Evolutionary conservation across 2,329 filamentous ascomycete species (phyloP).

Genomic region (Chalaropsis thielavioides): DNA sequence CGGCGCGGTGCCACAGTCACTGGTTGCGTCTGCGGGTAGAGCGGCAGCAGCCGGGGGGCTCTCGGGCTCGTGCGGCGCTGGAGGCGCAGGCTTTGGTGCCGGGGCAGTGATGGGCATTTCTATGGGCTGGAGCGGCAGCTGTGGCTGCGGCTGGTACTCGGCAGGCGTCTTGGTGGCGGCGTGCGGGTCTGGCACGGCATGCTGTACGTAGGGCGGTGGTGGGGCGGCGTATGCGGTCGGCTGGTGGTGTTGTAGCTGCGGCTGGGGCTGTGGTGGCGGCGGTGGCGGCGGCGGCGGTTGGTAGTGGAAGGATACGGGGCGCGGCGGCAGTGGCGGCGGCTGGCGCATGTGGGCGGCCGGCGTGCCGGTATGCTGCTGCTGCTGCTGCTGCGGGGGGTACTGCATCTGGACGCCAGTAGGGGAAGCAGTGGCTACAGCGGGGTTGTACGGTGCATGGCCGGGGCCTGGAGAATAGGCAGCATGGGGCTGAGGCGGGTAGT

Average conservation of each 20-base stretch:
- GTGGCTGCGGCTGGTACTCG: too few species aligned
- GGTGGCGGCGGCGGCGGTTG: neutral
- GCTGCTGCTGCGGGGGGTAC: neutral
- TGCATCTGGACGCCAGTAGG: slow-evolving; percentile 10
- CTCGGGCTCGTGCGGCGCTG: neutral
- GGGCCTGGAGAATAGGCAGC: neutral
- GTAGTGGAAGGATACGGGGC: neutral
- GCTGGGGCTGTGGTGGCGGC: neutral
- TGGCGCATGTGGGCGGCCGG: neutral
- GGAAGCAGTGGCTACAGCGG: neutral
- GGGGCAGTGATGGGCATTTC: slow-evolving; percentile 1
- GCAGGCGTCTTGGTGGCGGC: too few species aligned
- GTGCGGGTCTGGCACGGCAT: too few species aligned
- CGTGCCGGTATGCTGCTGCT: too few species aligned
- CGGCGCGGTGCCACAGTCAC: neutral
- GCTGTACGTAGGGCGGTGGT: neutral
- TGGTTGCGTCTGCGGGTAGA: neutral
- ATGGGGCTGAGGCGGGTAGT: neutral
- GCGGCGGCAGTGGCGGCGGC: neutral
- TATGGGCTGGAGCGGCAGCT: neutral
- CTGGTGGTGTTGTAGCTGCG: too few species aligned
- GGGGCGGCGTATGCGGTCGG: too few species aligned
- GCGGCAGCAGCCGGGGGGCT: neutral
- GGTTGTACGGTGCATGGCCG: slow-evolving; percentile 4
- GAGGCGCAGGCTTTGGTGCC: neutral